Conservation (phyloP, 1,139 yeast genomes). For the Blastobotrys malaysiensis region DNA sequence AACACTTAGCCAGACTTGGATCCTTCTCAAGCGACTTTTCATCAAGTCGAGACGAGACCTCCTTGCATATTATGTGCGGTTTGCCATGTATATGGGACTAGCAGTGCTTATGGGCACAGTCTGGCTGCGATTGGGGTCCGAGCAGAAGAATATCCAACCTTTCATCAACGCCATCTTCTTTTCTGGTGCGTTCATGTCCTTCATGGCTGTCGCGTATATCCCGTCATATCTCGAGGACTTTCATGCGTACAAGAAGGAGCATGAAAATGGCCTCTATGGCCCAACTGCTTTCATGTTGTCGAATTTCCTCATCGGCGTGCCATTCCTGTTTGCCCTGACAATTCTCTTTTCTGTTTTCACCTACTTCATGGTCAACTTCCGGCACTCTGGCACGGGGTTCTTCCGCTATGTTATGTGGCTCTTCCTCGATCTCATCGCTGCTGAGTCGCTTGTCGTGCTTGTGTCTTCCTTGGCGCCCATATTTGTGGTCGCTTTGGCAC, state of each 20-base stretch:
- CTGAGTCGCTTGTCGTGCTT: conserved; percentile 39
- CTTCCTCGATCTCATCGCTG: conserved; percentile 39
- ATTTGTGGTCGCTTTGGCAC: conserved; percentile 39
- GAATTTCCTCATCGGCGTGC: conserved; percentile 38
- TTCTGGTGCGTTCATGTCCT: conserved; percentile 43
- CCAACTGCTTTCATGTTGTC: conserved; percentile 36
- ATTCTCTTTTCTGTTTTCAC: conserved; percentile 35
- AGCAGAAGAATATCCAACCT: conserved; percentile 36
- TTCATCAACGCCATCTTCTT: conserved; percentile 40
- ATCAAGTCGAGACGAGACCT: conserved; percentile 36
- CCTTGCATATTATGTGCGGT: conserved; percentile 37
- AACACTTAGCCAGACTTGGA: conserved; percentile 9
- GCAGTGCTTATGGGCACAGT: conserved; percentile 43
- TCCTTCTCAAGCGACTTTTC: conserved; percentile 28
- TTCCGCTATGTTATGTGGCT: conserved; percentile 37
- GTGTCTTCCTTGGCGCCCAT: conserved; percentile 36
- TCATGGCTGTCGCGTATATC: conserved; percentile 42
- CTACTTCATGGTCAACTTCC: conserved; percentile 36
- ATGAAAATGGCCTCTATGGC: conserved; percentile 38
- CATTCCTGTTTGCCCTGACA: conserved; percentile 37
- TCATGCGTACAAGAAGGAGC: conserved; percentile 32
- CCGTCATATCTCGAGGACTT: conserved; percentile 40
- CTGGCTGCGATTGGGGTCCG: conserved; percentile 35
- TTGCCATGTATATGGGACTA: conserved; percentile 39
- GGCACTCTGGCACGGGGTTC: conserved; percentile 32